Base-by-base conservation (phyloP, 2,329 filamentous ascomycete species). In the Diaporthe sp. region DNA sequence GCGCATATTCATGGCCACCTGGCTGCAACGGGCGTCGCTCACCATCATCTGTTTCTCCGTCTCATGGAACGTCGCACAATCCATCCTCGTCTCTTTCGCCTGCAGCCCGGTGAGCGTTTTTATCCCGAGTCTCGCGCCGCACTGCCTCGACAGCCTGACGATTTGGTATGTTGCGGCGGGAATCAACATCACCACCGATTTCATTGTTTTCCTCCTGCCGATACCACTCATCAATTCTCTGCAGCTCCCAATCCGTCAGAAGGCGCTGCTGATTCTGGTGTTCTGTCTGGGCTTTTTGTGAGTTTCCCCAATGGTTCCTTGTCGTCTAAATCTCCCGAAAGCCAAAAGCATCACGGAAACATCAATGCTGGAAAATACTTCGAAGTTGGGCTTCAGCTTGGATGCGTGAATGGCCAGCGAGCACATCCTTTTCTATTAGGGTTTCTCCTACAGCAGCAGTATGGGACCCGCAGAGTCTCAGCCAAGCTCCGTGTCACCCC, bases 181-280 rank as follows among this genome's bases (percentile, higher is more conserved):
- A 37, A 80, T 84, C 76, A 84, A 84, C 75, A 76, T 85, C 44
- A 75, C 78, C 15, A 84, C 82, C 47, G 82, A 84, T 68, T 76
- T 85, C 59, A 76, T 82, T 35, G 76, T 85, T 10, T 83, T 84
- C 71, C 76, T 82, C 22, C 80, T 84, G 53, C 83, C 83, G 4
- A 82, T 85, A 19, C 83, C 83, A 0, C 78, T 81, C n/a, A 80
- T 84, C 75, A 81, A 80, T 75, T 81, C 80, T 42, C 75, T 85
- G 44, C 80, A 83, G 37, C 76, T 84, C 13, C 82, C 77, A 2
- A 56, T 7, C 13, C 74, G 73, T 4, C 77, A 78, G 51, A 77
- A 74, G 58, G 39, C 73, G 7, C 58, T 80, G 66, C 63, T 78
- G 25, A 56, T 72, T 3, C 53, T 74, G 53, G 75, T 79, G 25